phyloP scores from a whole-genome alignment of 1,284 basidiomycete genomes.

The Caloboletus firmus region DNA sequence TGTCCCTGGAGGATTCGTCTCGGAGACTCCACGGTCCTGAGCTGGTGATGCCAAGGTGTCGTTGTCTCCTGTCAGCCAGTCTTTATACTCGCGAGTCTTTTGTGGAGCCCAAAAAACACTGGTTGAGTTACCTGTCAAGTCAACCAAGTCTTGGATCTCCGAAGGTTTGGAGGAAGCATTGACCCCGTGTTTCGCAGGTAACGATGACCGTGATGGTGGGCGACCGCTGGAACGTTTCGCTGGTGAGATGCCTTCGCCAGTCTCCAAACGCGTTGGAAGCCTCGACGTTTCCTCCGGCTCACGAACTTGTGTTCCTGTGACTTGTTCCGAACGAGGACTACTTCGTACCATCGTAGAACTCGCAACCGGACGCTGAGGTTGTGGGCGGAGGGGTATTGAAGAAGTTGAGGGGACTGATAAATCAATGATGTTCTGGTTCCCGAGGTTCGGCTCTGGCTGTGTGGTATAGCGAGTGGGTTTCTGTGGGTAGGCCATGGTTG shows the following conservation, averaged over 20 bases:
- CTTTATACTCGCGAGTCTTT: conserved; percentile 40
- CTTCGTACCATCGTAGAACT: conserved; percentile 13
- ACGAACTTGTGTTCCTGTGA: conserved; percentile 56
- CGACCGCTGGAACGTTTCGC: conserved; percentile 27
- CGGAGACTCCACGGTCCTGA: conserved; percentile 20
- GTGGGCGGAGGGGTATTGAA: conserved; percentile 19
- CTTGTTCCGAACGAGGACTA: conserved; percentile 48
- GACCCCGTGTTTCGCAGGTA: conserved; percentile 20
- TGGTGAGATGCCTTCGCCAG: conserved; percentile 15
- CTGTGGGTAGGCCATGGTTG: conserved; percentile 44
- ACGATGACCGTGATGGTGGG: conserved; percentile 28
- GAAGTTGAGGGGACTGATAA: conserved; percentile 26
- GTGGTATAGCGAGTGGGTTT: conserved; percentile 19
- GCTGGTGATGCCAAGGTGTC: conserved; percentile 31
- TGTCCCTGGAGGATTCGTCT: conserved; percentile 25
- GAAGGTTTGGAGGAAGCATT: conserved; percentile 18
- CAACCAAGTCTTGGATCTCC: conserved; percentile 22
- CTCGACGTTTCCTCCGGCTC: conserved; percentile 34
- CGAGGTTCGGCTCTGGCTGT: conserved; percentile 16
- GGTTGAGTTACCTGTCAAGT: conserved; percentile 16
- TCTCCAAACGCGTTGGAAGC: conserved; percentile 6
- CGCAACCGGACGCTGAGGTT: conserved; percentile 14
- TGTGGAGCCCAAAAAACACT: conserved; percentile 12
- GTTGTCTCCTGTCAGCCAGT: conserved; percentile 74
- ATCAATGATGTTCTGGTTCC: conserved; percentile 20